Evolutionary conservation across 1,139 yeast genomes (phyloP).

Genomic region (Suhomyces chickasaworum): DNA sequence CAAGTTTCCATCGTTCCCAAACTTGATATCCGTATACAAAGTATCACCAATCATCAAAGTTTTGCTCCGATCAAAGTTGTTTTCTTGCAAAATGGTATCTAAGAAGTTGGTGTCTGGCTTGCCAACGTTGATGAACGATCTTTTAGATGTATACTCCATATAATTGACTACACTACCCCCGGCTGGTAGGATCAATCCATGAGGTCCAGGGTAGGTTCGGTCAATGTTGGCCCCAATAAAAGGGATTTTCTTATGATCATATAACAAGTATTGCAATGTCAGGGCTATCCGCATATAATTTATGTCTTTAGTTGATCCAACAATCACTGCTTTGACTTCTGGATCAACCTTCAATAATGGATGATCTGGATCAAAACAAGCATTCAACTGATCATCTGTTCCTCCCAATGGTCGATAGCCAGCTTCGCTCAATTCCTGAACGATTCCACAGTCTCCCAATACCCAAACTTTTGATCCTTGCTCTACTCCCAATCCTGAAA

Average conservation of each 20-base stretch:
- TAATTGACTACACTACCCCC: conserved; percentile 46
- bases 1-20: conserved; percentile 43
- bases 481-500: conserved; percentile 28
- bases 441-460: conserved; percentile 81
- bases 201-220: conserved; percentile 43
- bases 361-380: conserved; percentile 40
- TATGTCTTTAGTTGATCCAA: conserved; percentile 43
- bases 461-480: conserved; percentile 67
- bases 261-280: conserved; percentile 42
- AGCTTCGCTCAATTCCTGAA: conserved; percentile 63
- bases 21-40: conserved; percentile 45
- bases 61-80: conserved; percentile 28
- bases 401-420: conserved; percentile 82
- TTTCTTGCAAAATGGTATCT: conserved; percentile 32
- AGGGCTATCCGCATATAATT: conserved; percentile 42
- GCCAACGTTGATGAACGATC: conserved; percentile 41
- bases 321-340: conserved; percentile 44
- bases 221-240: conserved; percentile 47
- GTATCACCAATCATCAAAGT: conserved; percentile 50
- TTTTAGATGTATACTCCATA: conserved; percentile 38
- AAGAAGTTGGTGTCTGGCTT: conserved; percentile 40
- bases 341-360: conserved; percentile 47
- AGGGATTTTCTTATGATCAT: conserved; percentile 35
- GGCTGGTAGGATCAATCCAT: conserved; percentile 42
- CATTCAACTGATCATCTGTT: conserved; percentile 46